A percentile compares a stretch with the other conserved stretches of the same genome.
Conservation (phyloP, 176 grass and related monocot genomes). For the Triticum dicoccoides region DNA sequence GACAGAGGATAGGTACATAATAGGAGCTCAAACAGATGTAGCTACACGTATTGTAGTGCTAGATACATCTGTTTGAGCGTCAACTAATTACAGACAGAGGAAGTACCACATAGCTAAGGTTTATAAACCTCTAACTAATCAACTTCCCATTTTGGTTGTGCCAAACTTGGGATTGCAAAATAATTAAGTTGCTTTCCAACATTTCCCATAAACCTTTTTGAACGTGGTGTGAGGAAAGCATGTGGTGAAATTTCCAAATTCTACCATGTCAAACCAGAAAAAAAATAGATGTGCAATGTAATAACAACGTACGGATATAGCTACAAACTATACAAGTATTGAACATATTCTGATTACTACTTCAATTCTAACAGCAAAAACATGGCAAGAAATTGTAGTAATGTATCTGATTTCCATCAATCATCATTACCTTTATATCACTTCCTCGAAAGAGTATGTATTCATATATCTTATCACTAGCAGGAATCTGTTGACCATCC, state of each 20-base stretch:
- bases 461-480: constrained; percentile 88
- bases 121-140: neutral
- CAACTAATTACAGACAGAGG: no score
- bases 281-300: neutral
- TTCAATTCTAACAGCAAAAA: constrained; percentile 2
- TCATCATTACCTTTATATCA: constrained; percentile 79
- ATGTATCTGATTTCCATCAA: neutral
- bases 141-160: neutral
- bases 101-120: neutral
- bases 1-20: no score
- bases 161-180: neutral
- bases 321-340: neutral
- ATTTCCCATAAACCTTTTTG: neutral
- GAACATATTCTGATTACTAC: constrained; percentile 2
- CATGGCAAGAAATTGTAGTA: neutral
- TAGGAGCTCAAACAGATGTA: no score
- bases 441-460: constrained; percentile 92
- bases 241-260: neutral
- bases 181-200: neutral
- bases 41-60: no score
- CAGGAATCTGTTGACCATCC: constrained; percentile 71
- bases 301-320: neutral
- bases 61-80: no score
- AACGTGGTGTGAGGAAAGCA: neutral
- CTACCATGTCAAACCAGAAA: neutral